Conservation (phyloP, 306 rosid species). For the Malus sieversii region DNA sequence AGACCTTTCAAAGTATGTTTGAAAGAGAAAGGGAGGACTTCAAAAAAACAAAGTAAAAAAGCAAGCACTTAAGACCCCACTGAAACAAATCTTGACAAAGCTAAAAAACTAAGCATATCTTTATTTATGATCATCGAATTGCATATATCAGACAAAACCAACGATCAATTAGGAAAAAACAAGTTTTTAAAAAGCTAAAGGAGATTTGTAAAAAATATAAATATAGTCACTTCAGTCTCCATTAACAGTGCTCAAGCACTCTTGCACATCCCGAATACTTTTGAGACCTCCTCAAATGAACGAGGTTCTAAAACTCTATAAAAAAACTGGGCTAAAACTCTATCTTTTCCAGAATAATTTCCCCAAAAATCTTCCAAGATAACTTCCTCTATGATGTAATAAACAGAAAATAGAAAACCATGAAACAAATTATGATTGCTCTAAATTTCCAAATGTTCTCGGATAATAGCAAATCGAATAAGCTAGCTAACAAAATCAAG, state of each 20-base stretch:
- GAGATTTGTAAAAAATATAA: background rate
- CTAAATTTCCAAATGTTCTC: background rate
- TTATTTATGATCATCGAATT: too few species aligned
- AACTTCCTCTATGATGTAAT: background rate
- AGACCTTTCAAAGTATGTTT: background rate
- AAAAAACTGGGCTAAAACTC: background rate
- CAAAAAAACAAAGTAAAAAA: too few species aligned
- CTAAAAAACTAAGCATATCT: background rate
- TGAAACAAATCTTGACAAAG: background rate
- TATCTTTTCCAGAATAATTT: background rate
- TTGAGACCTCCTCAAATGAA: background rate
- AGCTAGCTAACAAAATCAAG: background rate
- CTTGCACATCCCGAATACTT: background rate
- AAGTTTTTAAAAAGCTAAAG: too few species aligned
- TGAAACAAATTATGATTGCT: background rate
- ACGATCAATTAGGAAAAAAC: too few species aligned
- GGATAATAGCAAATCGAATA: background rate
- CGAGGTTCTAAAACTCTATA: background rate
- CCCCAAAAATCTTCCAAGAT: background rate
- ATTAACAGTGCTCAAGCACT: background rate
- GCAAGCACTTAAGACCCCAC: background rate
- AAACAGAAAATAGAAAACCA: background rate
- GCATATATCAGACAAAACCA: too few species aligned
- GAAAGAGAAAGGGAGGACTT: background rate
- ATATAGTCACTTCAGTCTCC: background rate